Conservation (phyloP, 805 yeast genomes). For the Cyberlindnera euphorbiiphila region DNA sequence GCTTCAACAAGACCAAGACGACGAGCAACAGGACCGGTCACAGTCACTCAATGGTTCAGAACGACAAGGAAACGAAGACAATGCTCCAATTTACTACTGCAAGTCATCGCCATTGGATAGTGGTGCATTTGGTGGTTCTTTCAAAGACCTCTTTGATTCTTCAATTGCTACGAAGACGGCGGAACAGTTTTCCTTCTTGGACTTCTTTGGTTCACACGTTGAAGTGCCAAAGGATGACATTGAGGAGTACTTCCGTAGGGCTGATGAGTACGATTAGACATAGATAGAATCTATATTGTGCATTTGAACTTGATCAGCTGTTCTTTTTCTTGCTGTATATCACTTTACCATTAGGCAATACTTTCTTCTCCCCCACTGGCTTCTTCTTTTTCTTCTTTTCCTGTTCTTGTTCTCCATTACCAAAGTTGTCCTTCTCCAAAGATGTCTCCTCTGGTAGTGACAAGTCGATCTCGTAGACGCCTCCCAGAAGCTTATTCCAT, state of each 20-base stretch:
- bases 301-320: too few species aligned
- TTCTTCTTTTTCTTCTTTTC: conserved; percentile 29
- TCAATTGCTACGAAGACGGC: conserved; percentile 8
- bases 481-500: conserved; percentile 37
- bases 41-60: not conserved
- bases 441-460: not conserved
- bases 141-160: conserved; percentile 12
- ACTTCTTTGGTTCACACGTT: conserved; percentile 7
- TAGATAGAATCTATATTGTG: not conserved
- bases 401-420: conserved; percentile 9
- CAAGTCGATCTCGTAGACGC: conserved; percentile 12
- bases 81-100: not conserved
- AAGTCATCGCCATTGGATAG: not conserved
- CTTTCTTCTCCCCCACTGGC: conserved; percentile 41
- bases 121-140: conserved; percentile 9
- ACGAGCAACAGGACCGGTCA: too few species aligned
- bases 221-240: conserved; percentile 10
- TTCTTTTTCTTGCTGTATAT: conserved; percentile 31
- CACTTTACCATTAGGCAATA: conserved; percentile 60
- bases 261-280: conserved; percentile 1
- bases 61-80: not conserved
- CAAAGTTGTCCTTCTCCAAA: not conserved
- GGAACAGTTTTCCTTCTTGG: conserved; percentile 8
- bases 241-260: conserved; percentile 13
- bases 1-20: too few species aligned